Evolutionary conservation across 352 stramenopile species (phyloP).

Genomic region (Pythium phragmitis): DNA sequence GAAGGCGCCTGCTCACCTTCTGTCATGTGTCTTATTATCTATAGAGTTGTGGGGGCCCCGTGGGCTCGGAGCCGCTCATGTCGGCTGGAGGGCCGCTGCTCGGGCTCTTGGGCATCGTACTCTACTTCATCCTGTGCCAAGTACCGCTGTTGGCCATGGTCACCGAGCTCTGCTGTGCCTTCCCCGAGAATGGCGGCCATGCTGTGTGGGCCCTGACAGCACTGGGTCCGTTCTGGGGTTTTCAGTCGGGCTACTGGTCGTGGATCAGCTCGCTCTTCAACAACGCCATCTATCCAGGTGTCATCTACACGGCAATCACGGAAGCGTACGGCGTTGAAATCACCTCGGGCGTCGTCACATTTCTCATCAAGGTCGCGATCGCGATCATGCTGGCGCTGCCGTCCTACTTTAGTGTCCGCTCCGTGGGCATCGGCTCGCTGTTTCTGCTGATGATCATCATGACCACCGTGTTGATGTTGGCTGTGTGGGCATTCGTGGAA

Average conservation of each 20-base stretch:
- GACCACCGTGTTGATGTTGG: constrained; percentile 37
- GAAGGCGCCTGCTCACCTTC: too few species aligned
- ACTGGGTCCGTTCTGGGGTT: constrained; percentile 21
- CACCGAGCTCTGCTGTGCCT: too few species aligned
- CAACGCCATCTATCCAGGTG: constrained; percentile 54
- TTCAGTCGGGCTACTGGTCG: constrained; percentile 61
- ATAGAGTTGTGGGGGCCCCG: constrained; percentile 21
- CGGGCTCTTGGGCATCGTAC: constrained; percentile 36
- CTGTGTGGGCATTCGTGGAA: constrained; percentile 34
- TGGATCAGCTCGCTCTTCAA: constrained; percentile 69
- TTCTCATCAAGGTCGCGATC: constrained; percentile 43
- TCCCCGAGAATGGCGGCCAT: too few species aligned
- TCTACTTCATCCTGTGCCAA: too few species aligned
- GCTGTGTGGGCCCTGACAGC: too few species aligned
- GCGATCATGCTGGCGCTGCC: constrained; percentile 36
- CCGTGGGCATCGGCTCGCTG: constrained; percentile 32
- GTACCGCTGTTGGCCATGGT: too few species aligned
- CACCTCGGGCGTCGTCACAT: too few species aligned
- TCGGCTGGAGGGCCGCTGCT: constrained; percentile 35
- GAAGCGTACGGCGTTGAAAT: constrained; percentile 24
- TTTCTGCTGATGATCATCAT: constrained; percentile 32
- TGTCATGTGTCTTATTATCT: too few species aligned
- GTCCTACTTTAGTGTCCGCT: constrained; percentile 34
- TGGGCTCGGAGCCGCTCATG: constrained; percentile 17
- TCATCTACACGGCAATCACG: constrained; percentile 18